These are phyloP conservation scores for Daldinia bambusicola DNA, from an alignment of 495 filamentous ascomycete genomes.

Conservation along the genomic window DNA sequence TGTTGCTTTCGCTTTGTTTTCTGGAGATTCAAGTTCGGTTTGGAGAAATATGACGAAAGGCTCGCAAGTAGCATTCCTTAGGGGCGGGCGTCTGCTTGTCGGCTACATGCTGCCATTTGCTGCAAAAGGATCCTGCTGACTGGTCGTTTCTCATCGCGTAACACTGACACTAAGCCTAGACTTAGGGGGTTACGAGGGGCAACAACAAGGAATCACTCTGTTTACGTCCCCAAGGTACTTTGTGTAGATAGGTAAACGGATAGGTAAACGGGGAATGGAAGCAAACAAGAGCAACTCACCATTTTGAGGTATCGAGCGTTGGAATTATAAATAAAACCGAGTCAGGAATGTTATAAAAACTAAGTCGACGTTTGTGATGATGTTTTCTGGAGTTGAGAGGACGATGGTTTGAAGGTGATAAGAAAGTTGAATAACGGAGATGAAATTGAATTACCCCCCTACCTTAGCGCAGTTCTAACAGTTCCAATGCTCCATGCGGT, in stretches of 20 bases:
- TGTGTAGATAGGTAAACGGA: background rate
- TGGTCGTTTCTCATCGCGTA: slow-evolving; percentile 39
- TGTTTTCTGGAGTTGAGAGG: slow-evolving; percentile 40
- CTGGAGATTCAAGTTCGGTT: slow-evolving; percentile 12
- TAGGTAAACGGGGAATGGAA: background rate
- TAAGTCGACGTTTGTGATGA: slow-evolving; percentile 40
- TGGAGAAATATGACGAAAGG: slow-evolving; percentile 23
- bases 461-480: slow-evolving; percentile 26
- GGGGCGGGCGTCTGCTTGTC: slow-evolving; percentile 10
- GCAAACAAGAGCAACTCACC: slow-evolving; percentile 31
- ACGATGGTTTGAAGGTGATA: slow-evolving; percentile 27
- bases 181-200: slow-evolving; percentile 42
- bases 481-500: slow-evolving; percentile 15
- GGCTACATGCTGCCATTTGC: slow-evolving; percentile 17
- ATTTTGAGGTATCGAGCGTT: slow-evolving; percentile 17
- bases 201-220: slow-evolving; percentile 11
- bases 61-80: slow-evolving; percentile 18
- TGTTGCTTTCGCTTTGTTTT: slow-evolving; percentile 33
- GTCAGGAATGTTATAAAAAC: slow-evolving; percentile 13
- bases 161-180: slow-evolving; percentile 40
- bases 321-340: slow-evolving; percentile 6
- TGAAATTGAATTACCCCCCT: slow-evolving; percentile 39
- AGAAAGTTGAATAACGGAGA: slow-evolving; percentile 37
- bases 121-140: slow-evolving; percentile 40
- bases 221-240: slow-evolving; percentile 24